Percentiles rank a stretch among this genome's conserved stretches.
phyloP scores from a whole-genome alignment of 768 basidiomycete species.

The Suillus fuscotomentosus region DNA sequence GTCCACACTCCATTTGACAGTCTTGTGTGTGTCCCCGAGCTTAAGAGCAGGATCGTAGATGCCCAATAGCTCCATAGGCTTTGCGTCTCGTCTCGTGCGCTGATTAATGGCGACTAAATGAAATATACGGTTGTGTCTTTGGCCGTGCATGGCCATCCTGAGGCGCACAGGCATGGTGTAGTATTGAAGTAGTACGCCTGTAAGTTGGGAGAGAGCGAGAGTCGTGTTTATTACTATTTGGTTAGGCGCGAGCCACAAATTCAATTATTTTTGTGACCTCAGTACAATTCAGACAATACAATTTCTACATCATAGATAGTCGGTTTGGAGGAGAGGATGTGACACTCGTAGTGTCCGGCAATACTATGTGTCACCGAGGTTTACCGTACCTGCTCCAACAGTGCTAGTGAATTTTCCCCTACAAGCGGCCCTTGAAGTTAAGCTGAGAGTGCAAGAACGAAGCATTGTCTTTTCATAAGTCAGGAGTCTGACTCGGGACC shows the following conservation, averaged over 20 bases:
- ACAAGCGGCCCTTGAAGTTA: no score
- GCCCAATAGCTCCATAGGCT: slow-evolving; percentile 85
- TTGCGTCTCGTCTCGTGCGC: slow-evolving; percentile 71
- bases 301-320: background rate
- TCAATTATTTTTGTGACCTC: background rate
- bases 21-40: slow-evolving; percentile 57
- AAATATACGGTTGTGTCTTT: slow-evolving; percentile 70
- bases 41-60: slow-evolving; percentile 72
- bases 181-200: slow-evolving; percentile 1
- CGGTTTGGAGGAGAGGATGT: background rate
- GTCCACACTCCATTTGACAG: slow-evolving; percentile 86
- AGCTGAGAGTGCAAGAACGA: background rate
- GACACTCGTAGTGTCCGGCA: background rate
- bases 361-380: background rate
- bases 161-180: slow-evolving; percentile 79
- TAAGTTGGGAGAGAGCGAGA: background rate
- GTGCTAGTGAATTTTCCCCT: background rate
- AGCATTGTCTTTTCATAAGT: slow-evolving; percentile 5
- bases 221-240: slow-evolving; percentile 27
- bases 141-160: slow-evolving; percentile 81
- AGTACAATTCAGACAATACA: background rate
- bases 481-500: slow-evolving; percentile 48
- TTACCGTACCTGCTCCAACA: background rate
- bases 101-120: slow-evolving; percentile 84
- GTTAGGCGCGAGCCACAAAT: no score